Conservation (phyloP, 2,329 filamentous ascomycete species). For the Pezicula radicicola region DNA sequence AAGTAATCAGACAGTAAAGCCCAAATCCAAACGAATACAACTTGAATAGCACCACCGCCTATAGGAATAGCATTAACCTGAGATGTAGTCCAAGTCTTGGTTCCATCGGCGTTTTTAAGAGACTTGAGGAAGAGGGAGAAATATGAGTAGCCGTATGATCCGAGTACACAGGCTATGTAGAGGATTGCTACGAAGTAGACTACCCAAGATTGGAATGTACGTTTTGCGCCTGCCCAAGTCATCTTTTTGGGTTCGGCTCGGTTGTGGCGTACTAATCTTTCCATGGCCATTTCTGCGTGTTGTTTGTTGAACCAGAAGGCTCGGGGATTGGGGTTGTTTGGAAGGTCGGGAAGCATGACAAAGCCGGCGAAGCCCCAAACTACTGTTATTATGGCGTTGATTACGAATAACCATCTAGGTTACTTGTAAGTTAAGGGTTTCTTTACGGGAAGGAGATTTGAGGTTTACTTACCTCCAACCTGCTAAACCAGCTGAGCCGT, state of each 20-base stretch:
- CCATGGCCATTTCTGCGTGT: slow-evolving; percentile 39
- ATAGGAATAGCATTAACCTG: slow-evolving; percentile 48
- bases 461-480: slow-evolving; percentile 28
- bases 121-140: slow-evolving; percentile 41
- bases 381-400: slow-evolving; percentile 34
- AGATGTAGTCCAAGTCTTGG: slow-evolving; percentile 36
- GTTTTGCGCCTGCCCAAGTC: slow-evolving; percentile 38
- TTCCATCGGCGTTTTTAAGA: slow-evolving; percentile 37
- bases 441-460: background rate
- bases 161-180: slow-evolving; percentile 43
- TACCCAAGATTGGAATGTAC: slow-evolving; percentile 41
- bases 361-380: slow-evolving; percentile 23
- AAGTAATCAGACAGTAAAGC: slow-evolving; percentile 48
- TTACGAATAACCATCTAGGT: slow-evolving; percentile 38
- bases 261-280: slow-evolving; percentile 39
- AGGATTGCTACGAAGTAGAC: slow-evolving; percentile 42
- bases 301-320: slow-evolving; percentile 43
- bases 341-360: slow-evolving; percentile 17
- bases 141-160: slow-evolving; percentile 44
- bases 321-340: slow-evolving; percentile 28
- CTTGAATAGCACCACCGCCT: slow-evolving; percentile 43
- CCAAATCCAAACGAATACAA: slow-evolving; percentile 52
- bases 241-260: slow-evolving; percentile 43
- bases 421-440: background rate
- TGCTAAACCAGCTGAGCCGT: slow-evolving; percentile 8